Conservation (phyloP, 108 stramenopile genomes). For the Nitzschia putrida region DNA sequence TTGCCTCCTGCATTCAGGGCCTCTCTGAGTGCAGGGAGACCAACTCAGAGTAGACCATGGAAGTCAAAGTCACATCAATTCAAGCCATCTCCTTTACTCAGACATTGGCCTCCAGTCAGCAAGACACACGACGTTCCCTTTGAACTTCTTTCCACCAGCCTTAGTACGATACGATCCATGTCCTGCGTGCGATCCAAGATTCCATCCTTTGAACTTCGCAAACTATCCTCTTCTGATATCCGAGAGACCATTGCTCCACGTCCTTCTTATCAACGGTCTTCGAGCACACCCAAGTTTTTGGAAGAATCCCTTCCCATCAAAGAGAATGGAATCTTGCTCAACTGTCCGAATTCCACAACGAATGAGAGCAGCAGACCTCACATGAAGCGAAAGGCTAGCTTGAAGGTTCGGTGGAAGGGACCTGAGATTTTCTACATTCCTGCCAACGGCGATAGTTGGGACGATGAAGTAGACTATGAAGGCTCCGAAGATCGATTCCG, state of each 20-base stretch:
- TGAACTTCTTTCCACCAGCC: not conserved
- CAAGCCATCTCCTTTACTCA: not conserved
- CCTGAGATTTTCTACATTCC: conserved; percentile 18
- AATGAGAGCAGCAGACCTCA: conserved; percentile 5
- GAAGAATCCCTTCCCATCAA: not conserved
- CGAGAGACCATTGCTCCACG: not conserved
- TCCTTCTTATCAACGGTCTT: not conserved
- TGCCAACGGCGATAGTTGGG: not conserved
- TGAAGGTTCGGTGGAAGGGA: conserved; percentile 14
- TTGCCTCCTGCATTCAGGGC: conserved; percentile 16
- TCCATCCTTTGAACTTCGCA: conserved; percentile 2
- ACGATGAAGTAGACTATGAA: not conserved
- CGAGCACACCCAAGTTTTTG: not conserved
- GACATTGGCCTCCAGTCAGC: conserved; percentile 14
- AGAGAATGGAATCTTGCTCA: not conserved
- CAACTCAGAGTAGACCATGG: not conserved
- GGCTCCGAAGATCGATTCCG: conserved; percentile 8
- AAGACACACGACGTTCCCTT: not conserved
- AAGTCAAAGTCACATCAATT: not conserved
- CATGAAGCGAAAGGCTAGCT: conserved; percentile 14
- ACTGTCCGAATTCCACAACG: not conserved
- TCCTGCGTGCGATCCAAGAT: conserved; percentile 6
- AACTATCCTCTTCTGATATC: not conserved
- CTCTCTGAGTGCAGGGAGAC: not conserved
- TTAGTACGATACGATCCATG: conserved; percentile 10